Evolutionary conservation across 1,284 basidiomycete genomes (phyloP).

Genomic region (Lignosus rhinocerotis): DNA sequence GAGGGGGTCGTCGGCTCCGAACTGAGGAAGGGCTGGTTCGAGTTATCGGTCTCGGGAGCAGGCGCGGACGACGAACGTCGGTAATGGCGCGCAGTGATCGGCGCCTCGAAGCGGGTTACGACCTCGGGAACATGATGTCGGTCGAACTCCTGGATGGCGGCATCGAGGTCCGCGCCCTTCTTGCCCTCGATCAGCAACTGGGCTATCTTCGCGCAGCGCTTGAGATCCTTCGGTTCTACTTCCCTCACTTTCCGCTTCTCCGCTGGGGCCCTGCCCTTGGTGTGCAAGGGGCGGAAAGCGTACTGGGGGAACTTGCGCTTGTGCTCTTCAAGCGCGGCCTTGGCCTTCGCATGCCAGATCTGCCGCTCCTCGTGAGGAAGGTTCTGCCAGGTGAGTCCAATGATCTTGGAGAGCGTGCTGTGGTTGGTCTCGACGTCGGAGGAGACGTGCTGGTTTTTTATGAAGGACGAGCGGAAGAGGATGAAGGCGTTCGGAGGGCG

Average conservation of each 20-base stretch:
- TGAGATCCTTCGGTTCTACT: slow-evolving; percentile 67
- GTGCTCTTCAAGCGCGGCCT: slow-evolving; percentile 65
- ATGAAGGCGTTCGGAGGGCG: slow-evolving; percentile 95
- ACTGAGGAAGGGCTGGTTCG: slow-evolving; percentile 30
- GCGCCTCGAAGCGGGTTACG: slow-evolving; percentile 69
- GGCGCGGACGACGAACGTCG: slow-evolving; percentile 52
- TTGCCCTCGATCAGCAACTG: slow-evolving; percentile 73
- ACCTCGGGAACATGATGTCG: slow-evolving; percentile 62
- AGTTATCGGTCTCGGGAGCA: slow-evolving; percentile 34
- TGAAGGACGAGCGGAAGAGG: slow-evolving; percentile 89
- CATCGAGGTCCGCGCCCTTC: slow-evolving; percentile 68
- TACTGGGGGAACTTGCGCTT: slow-evolving; percentile 70
- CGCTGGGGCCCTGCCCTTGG: slow-evolving; percentile 39
- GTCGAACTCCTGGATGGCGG: slow-evolving; percentile 74
- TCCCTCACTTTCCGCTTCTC: slow-evolving; percentile 66
- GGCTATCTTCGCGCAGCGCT: slow-evolving; percentile 77
- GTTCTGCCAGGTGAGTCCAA: slow-evolving; percentile 67
- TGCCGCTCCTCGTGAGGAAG: slow-evolving; percentile 69
- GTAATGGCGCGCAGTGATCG: slow-evolving; percentile 65
- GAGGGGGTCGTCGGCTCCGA: slow-evolving; percentile 22
- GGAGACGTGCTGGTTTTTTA: slow-evolving; percentile 75
- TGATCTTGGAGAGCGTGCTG: slow-evolving; percentile 61
- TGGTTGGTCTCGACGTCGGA: slow-evolving; percentile 80
- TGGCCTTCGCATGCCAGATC: slow-evolving; percentile 69
- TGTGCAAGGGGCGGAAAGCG: slow-evolving; percentile 64